Conservation (phyloP, 73 alveolate species). For the Vitrella brassicaformis region DNA sequence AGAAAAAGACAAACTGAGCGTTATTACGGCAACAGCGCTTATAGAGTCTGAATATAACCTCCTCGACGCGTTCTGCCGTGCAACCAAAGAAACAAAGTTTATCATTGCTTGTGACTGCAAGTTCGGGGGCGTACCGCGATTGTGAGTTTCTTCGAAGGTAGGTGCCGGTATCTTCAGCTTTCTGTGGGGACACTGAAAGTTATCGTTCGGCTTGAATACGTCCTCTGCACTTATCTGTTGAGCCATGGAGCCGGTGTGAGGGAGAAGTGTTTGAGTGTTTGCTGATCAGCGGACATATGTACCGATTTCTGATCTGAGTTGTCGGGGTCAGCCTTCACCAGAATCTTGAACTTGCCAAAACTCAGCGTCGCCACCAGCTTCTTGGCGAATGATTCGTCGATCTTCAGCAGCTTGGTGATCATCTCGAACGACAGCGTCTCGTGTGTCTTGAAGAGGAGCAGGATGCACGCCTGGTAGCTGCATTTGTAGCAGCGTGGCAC, state of each 20-base stretch:
- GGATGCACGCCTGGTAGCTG: slow-evolving; percentile 17
- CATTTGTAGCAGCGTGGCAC: too few species aligned
- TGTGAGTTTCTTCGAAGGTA: slow-evolving; percentile 51
- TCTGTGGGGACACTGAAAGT: slow-evolving; percentile 40
- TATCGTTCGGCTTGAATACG: slow-evolving; percentile 36
- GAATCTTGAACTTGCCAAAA: slow-evolving; percentile 13
- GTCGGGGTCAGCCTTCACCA: slow-evolving; percentile 16
- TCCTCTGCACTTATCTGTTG: neutral
- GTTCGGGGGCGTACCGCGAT: neutral
- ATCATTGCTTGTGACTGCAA: neutral
- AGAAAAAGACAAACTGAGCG: neutral
- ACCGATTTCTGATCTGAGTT: neutral
- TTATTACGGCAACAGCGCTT: too few species aligned
- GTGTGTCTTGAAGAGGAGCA: slow-evolving; percentile 45
- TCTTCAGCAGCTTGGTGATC: slow-evolving; percentile 15
- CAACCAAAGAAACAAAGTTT: neutral
- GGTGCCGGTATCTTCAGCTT: slow-evolving; percentile 51
- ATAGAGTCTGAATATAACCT: too few species aligned
- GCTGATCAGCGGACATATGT: too few species aligned
- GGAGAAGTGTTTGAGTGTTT: too few species aligned
- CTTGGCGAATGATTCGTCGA: slow-evolving; percentile 18
- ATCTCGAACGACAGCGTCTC: slow-evolving; percentile 12
- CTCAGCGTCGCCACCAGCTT: slow-evolving; percentile 40
- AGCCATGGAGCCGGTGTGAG: neutral
- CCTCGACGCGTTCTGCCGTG: too few species aligned